Base-by-base conservation (phyloP, 202 grass and related monocot species). In the Sporobolus alterniflorus region DNA sequence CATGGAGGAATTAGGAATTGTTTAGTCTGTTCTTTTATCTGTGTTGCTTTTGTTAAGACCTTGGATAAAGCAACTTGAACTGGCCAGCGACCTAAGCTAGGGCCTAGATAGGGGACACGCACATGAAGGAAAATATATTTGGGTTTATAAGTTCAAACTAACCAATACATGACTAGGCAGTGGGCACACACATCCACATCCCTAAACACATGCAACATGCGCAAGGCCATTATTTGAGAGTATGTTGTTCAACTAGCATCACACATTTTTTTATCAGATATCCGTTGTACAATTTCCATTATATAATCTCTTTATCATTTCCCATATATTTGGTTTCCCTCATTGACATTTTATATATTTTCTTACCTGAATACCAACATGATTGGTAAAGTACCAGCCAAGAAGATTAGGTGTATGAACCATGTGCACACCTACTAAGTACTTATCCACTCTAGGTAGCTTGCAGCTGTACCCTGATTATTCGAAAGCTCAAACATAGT, bases 21-120 rank as follows among this genome's bases (percentile, higher is more conserved):
- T 71, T 64, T 85, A 85, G 42, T 78, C 31, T 62, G 14, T 5
- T 29, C 57, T 30, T 16, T 60, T 22, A 28, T 78, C 21, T 12
- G 42, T 22, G 24, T 26, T 75, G 60, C 49, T 81, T 75, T 75
- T 25, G 63, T 62, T 81, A 68, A 69, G 84, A 68, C 77, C 69
- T 59, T 79, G 48, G 71, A 86, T 80, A 76, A 34, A 56, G 59
- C 60, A 67, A 67, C 76, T 57, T 79, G 26, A 13, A 31, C 16
- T 34, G 69, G 20, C 14, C 24, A 39, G 33, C 55, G 75, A 17
- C 44, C 49, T 18, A 57, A 6, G 54, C 10, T 41, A 64, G 9
- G 66, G 55, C n/a, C n/a, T n/a, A n/a, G n/a, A n/a, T n/a, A n/a
- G n/a, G n/a, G n/a, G 36, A 39, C 36, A 39, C 36, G 29, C 43